Conservation (phyloP, 176 grass and related monocot genomes). For the Themeda triandra region DNA sequence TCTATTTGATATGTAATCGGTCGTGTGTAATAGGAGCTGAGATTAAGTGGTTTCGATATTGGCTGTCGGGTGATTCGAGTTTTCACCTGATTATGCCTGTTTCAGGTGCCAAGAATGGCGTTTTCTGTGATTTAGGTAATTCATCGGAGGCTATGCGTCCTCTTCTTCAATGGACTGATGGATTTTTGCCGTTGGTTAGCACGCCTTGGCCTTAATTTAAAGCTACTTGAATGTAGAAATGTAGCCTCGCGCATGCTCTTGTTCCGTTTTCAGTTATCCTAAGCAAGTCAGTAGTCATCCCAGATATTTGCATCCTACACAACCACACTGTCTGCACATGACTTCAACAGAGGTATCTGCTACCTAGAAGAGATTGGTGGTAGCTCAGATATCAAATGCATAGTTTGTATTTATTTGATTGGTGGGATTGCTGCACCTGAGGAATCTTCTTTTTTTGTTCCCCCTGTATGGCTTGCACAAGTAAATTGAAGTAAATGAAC, state of each 20-base stretch:
- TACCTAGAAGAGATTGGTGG: not conserved
- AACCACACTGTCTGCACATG: not conserved
- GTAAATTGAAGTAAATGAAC: not conserved
- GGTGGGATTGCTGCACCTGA: not conserved
- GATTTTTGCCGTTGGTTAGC: slow-evolving; percentile 24
- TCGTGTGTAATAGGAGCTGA: not conserved
- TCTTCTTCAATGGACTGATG: not conserved
- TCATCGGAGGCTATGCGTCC: not conserved
- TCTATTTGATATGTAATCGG: not conserved
- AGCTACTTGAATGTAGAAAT: not conserved
- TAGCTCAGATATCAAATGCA: slow-evolving; percentile 18
- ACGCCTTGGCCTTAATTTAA: slow-evolving; percentile 18
- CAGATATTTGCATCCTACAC: not conserved
- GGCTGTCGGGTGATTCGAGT: slow-evolving; percentile 1
- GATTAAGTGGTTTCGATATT: not conserved
- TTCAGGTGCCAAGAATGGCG: not conserved
- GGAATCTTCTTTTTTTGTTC: not conserved
- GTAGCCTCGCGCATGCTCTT: not conserved
- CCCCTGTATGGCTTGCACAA: not conserved
- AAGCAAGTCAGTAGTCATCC: not conserved
- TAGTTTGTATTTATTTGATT: slow-evolving; percentile 12
- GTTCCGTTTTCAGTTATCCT: not conserved
- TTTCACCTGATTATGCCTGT: not conserved
- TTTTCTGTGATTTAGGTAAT: slow-evolving; percentile 3
- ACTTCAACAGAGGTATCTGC: not conserved